Conservation (phyloP, 805 yeast genomes). For the Metschnikowia lunata region DNA sequence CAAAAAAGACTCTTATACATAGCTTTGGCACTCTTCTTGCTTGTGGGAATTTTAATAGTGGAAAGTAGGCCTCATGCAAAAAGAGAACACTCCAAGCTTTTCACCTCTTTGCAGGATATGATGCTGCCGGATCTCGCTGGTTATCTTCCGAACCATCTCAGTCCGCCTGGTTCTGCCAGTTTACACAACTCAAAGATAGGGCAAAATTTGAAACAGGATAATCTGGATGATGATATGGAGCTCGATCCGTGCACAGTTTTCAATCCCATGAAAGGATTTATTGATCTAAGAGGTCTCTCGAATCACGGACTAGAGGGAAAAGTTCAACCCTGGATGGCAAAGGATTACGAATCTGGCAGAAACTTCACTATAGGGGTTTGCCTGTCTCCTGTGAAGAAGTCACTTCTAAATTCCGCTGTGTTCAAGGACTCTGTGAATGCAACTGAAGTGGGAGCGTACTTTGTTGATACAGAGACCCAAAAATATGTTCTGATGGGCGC, state of each 20-base stretch:
- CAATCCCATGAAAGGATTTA: constrained; percentile 44
- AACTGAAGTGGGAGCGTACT: constrained; percentile 54
- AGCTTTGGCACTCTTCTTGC: constrained; percentile 12
- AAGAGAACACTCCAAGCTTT: constrained; percentile 6
- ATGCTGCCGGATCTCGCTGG: constrained; percentile 5
- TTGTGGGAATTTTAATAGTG: constrained; percentile 15
- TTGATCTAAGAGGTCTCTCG: constrained; percentile 49
- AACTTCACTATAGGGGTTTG: constrained; percentile 78
- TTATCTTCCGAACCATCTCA: not conserved
- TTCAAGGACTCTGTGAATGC: constrained; percentile 42
- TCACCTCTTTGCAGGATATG: constrained; percentile 11
- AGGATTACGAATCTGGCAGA: constrained; percentile 62
- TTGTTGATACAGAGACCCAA: constrained; percentile 40
- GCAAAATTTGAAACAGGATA: not conserved
- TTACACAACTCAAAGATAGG: not conserved
- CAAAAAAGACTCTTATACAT: constrained; percentile 9
- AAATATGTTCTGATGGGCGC: constrained; percentile 57
- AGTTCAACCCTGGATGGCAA: constrained; percentile 55
- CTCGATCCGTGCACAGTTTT: constrained; percentile 40
- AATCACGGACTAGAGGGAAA: constrained; percentile 44
- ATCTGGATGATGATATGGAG: constrained; percentile 8
- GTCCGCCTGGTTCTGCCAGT: not conserved
- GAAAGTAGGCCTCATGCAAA: constrained; percentile 14
- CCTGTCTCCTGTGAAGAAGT: constrained; percentile 44
- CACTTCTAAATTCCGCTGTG: constrained; percentile 21